A percentile compares a stretch with the other conserved stretches of the same genome.
Conservation (phyloP, 352 stramenopile genomes). For the Phytophthora sojae region DNA sequence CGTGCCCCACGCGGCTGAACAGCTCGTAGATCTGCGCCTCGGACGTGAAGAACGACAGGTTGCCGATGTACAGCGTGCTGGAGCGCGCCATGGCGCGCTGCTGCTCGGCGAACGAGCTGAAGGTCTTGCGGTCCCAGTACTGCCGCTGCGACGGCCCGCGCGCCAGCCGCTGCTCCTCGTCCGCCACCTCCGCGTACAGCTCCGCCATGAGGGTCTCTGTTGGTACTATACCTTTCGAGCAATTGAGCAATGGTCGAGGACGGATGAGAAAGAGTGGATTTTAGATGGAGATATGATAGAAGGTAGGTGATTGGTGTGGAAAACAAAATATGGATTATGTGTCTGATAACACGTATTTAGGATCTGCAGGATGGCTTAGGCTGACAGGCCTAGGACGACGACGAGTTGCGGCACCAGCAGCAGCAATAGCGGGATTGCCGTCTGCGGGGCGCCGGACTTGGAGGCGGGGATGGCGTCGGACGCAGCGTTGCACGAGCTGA, state of each 20-base stretch:
- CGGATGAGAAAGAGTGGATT: no score
- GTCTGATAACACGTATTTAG: not conserved
- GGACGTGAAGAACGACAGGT: slow-evolving; percentile 97
- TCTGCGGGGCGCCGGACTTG: slow-evolving; percentile 17
- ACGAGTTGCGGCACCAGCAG: not conserved
- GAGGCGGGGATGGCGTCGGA: slow-evolving; percentile 38
- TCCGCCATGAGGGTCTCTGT: slow-evolving; percentile 49
- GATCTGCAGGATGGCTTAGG: not conserved
- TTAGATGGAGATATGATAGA: no score
- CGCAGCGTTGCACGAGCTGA: slow-evolving; percentile 32
- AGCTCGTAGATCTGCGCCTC: slow-evolving; percentile 95
- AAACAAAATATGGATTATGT: no score
- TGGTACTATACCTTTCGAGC: no score
- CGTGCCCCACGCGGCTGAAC: slow-evolving; percentile 94
- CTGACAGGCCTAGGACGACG: not conserved
- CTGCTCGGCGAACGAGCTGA: slow-evolving; percentile 92
- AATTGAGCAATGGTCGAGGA: no score
- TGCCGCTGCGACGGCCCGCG: slow-evolving; percentile 76
- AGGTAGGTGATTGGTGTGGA: no score
- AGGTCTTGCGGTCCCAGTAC: slow-evolving; percentile 97
- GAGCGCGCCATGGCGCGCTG: slow-evolving; percentile 92
- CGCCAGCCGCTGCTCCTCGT: slow-evolving; percentile 75
- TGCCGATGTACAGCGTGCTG: slow-evolving; percentile 97
- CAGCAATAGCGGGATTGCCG: not conserved
- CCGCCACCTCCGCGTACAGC: slow-evolving; percentile 63